Conservation (phyloP, 164 flowering plant genomes). For the Chimonanthus salicifolius region DNA sequence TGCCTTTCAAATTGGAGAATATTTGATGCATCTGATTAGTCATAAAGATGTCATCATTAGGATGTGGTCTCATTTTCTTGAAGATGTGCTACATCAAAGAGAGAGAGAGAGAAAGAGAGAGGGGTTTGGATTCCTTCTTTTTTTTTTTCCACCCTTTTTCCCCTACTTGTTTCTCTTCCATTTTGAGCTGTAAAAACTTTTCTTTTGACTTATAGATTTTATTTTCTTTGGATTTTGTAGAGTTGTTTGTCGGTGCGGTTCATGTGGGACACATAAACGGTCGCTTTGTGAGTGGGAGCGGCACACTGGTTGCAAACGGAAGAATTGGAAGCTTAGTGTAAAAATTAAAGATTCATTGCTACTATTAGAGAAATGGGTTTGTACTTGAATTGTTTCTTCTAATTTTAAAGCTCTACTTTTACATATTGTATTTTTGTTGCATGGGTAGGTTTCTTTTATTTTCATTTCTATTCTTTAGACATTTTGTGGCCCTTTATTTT, state of each 20-base stretch:
- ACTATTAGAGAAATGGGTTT: slow-evolving; percentile 86
- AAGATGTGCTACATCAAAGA: no score
- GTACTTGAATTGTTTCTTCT: slow-evolving; percentile 20
- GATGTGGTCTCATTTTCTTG: no score
- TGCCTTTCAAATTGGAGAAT: no score
- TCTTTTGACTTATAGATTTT: not conserved
- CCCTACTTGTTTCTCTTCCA: no score
- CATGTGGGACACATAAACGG: slow-evolving; percentile 69
- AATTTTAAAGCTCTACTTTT: no score
- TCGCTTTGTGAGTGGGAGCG: slow-evolving; percentile 90
- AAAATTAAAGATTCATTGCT: slow-evolving; percentile 78
- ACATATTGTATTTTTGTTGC: not conserved
- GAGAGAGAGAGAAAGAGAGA: no score
- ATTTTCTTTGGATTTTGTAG: slow-evolving; percentile 28
- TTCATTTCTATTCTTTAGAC: not conserved
- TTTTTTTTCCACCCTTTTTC: no score
- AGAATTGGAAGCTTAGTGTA: slow-evolving; percentile 80
- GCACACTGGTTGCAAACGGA: slow-evolving; percentile 81
- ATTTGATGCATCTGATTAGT: no score
- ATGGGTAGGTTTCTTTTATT: not conserved
- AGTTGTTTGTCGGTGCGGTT: slow-evolving; percentile 86
- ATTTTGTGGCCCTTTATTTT: not conserved
- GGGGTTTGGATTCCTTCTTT: no score
- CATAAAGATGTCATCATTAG: no score
- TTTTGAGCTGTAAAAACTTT: not conserved